phyloP scores from a whole-genome alignment of 2,329 filamentous ascomycete genomes.

The Phaeosphaeriaceae sp. region DNA sequence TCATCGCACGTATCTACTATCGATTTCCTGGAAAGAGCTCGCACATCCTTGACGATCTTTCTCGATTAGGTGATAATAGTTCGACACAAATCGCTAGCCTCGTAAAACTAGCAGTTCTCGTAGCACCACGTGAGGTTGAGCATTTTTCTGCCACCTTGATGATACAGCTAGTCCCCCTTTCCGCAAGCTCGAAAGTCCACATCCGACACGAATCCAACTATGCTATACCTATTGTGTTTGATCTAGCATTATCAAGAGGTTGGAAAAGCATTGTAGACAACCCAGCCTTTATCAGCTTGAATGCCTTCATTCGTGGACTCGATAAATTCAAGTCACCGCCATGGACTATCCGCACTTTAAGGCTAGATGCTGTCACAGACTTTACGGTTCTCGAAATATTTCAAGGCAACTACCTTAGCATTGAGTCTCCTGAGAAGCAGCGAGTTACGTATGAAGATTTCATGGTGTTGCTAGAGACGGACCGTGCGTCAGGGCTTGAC shows the following conservation, averaged over 20 bases:
- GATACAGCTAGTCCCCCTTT: constrained; percentile 51
- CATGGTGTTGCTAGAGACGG: constrained; percentile 38
- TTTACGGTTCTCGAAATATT: constrained; percentile 54
- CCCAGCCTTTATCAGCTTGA: constrained; percentile 50
- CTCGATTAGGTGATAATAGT: constrained; percentile 51
- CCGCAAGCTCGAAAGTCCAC: constrained; percentile 57
- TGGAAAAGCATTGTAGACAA: constrained; percentile 50
- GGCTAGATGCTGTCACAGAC: constrained; percentile 52
- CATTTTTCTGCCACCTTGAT: constrained; percentile 50
- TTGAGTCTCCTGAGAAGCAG: constrained; percentile 51
- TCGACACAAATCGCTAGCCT: constrained; percentile 56
- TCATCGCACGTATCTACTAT: constrained; percentile 52
- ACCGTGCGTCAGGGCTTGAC: constrained; percentile 10
- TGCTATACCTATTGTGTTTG: constrained; percentile 54
- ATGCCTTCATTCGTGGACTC: constrained; percentile 52
- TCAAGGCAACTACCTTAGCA: constrained; percentile 52
- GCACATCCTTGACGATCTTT: constrained; percentile 46
- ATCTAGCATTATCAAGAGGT: constrained; percentile 43
- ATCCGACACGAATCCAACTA: constrained; percentile 62
- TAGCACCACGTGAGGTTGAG: constrained; percentile 48
- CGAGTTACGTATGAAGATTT: constrained; percentile 51
- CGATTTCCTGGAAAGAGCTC: constrained; percentile 39
- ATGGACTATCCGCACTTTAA: constrained; percentile 46
- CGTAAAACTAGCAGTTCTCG: constrained; percentile 55
- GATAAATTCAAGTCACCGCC: constrained; percentile 52